Conservation (phyloP, 139 green algal species). For the Chlamydomonas schloesseri region DNA sequence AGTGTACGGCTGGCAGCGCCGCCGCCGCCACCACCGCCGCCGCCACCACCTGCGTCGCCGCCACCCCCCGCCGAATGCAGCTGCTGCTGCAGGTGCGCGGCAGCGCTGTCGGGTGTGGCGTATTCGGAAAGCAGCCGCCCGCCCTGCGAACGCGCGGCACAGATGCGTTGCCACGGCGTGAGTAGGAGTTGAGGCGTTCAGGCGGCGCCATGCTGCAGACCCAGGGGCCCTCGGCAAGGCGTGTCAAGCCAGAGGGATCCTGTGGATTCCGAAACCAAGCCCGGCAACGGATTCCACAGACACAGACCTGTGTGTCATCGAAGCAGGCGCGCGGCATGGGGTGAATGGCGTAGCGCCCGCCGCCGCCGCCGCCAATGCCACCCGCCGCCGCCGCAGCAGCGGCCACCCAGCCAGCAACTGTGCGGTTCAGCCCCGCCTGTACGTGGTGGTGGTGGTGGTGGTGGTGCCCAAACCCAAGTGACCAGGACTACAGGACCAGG, state of each 20-base stretch:
- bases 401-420: not conserved
- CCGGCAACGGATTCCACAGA: too few relatives aligned
- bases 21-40: not conserved
- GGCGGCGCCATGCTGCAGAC: too few relatives aligned
- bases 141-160: not conserved
- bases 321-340: slow-evolving; percentile 15
- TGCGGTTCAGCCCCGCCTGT: not conserved
- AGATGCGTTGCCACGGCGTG: too few relatives aligned
- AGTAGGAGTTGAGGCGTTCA: too few relatives aligned
- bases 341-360: not conserved
- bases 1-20: not conserved
- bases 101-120: not conserved
- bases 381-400: not conserved
- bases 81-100: not conserved
- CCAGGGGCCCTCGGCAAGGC: too few relatives aligned
- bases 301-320: slow-evolving; percentile 22
- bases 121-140: slow-evolving; percentile 1
- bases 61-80: not conserved
- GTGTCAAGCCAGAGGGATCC: too few relatives aligned
- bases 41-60: not conserved
- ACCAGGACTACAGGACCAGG: too few relatives aligned
- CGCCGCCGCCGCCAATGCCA: not conserved
- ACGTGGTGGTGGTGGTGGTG: too few relatives aligned
- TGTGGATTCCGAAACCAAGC: too few relatives aligned
- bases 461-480: too few relatives aligned